phyloP scores from a whole-genome alignment of 2,329 filamentous ascomycete species.

The Trichophyton mentagrophytes region DNA sequence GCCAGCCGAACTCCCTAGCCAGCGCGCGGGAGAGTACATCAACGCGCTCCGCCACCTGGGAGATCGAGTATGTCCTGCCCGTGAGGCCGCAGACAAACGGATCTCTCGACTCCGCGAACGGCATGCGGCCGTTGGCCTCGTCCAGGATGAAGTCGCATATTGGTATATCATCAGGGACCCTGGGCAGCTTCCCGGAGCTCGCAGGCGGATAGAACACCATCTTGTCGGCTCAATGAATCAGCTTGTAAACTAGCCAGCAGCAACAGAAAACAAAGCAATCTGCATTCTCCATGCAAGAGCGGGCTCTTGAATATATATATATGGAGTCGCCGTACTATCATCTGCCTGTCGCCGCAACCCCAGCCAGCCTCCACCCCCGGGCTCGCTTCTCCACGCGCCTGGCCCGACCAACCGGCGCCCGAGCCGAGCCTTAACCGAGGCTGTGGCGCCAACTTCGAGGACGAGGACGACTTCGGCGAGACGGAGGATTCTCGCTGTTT shows the following conservation, averaged over 20 bases:
- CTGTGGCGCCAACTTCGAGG: background rate
- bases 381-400: background rate
- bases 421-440: constrained; percentile 3
- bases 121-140: constrained; percentile 54
- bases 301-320: background rate
- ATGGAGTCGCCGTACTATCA: background rate
- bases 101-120: constrained; percentile 50
- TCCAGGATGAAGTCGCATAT: constrained; percentile 65
- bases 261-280: too few relatives aligned
- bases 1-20: constrained; percentile 57
- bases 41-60: constrained; percentile 52
- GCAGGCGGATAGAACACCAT: constrained; percentile 37
- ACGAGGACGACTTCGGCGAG: too few relatives aligned
- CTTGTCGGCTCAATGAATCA: constrained; percentile 1
- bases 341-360: background rate
- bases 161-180: constrained; percentile 60
- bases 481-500: too few relatives aligned
- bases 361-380: background rate
- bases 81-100: constrained; percentile 68
- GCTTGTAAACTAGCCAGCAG: background rate
- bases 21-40: constrained; percentile 56
- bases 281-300: background rate
- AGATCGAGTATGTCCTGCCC: constrained; percentile 51
- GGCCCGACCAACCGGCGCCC: background rate
- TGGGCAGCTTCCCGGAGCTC: constrained; percentile 31